Conservation (phyloP, 192 early-diverging fungal species). For the Cetraspora pellucida region DNA sequence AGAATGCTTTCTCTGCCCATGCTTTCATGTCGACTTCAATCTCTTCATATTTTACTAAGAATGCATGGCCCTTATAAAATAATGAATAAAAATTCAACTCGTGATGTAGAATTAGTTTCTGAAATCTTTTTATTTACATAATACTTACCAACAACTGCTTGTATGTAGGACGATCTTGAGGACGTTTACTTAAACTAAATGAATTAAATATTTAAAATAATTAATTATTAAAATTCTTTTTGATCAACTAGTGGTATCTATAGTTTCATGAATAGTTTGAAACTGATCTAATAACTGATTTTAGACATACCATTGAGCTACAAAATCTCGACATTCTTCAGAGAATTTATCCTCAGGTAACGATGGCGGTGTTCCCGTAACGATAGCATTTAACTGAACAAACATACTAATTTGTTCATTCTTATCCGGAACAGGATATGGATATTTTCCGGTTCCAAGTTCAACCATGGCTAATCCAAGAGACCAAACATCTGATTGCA, state of each 20-base stretch:
- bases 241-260: too few relatives aligned
- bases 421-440: constrained; percentile 64
- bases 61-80: constrained; percentile 63
- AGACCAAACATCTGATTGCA: constrained; percentile 93
- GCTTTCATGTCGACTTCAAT: constrained; percentile 78
- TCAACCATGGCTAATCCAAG: constrained; percentile 89
- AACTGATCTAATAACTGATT: not conserved
- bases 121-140: not conserved
- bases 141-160: constrained; percentile 61
- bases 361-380: constrained; percentile 72
- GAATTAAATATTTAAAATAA: not conserved
- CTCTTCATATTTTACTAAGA: constrained; percentile 66
- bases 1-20: constrained; percentile 72
- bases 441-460: constrained; percentile 77
- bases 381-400: constrained; percentile 87
- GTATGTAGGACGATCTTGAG: constrained; percentile 73
- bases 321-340: constrained; percentile 74
- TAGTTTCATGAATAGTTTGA: too few relatives aligned
- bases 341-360: constrained; percentile 72
- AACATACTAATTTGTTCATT: constrained; percentile 68
- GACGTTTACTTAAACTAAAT: constrained; percentile 67
- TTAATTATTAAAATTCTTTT: too few relatives aligned
- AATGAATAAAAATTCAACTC: not conserved
- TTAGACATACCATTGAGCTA: constrained; percentile 64
- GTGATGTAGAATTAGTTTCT: not conserved